phyloP scores from a whole-genome alignment of 257 asterid genomes.

The Nyctanthes arbortristis region DNA sequence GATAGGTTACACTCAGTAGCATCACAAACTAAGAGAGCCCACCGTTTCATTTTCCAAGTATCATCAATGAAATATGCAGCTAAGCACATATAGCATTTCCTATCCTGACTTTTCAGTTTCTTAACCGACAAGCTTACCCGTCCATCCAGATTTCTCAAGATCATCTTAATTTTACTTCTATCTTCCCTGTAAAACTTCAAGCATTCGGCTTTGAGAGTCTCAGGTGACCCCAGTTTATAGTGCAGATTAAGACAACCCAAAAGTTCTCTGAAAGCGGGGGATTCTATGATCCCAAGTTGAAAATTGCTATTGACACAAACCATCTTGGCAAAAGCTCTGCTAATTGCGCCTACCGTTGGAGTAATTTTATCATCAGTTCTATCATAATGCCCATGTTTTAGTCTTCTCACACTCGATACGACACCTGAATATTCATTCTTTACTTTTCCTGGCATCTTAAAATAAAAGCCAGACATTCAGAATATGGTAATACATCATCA shows the following conservation, averaged over 20 bases:
- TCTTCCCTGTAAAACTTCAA: slow-evolving; percentile 17
- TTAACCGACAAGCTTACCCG: slow-evolving; percentile 1
- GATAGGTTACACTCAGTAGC: not conserved
- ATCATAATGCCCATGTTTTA: not conserved
- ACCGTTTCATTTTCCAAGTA: slow-evolving; percentile 21
- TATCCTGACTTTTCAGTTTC: not conserved
- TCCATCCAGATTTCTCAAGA: not conserved
- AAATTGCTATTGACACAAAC: not conserved
- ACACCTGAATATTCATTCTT: not conserved
- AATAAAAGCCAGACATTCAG: not conserved
- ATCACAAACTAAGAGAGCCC: slow-evolving; percentile 14
- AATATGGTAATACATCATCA: not conserved
- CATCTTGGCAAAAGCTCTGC: not conserved
- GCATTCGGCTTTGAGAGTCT: slow-evolving; percentile 16
- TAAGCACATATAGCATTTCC: slow-evolving; percentile 7
- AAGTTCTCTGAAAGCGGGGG: not conserved
- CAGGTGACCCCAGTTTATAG: not conserved
- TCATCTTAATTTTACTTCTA: not conserved
- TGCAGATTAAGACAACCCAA: not conserved
- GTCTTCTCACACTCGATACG: not conserved
- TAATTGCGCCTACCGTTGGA: not conserved
- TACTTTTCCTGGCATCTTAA: not conserved
- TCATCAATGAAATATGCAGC: slow-evolving; percentile 25
- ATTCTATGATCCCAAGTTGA: not conserved
- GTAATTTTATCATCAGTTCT: not conserved